These are phyloP conservation scores for Nakazawaea anatomiae DNA, from an alignment of 805 yeast species.

Conservation along the genomic window DNA sequence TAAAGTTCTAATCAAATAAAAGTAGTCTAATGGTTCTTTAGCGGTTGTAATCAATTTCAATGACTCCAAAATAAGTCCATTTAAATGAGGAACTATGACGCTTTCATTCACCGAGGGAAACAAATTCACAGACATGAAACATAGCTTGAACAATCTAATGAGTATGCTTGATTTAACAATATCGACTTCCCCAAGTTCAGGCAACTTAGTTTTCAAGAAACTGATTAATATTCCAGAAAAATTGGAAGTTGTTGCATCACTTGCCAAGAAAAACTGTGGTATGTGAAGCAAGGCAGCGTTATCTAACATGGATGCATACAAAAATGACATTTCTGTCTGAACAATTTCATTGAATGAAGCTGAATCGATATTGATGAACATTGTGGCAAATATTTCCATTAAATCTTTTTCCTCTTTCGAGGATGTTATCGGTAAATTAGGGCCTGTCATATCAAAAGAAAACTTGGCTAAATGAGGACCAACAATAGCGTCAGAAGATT, in stretches of 20 bases:
- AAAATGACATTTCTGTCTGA: conserved; percentile 68
- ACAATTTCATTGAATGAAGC: conserved; percentile 93
- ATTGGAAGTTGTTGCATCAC: conserved; percentile 90
- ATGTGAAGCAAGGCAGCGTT: conserved; percentile 85
- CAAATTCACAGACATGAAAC: conserved; percentile 92
- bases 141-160: conserved; percentile 80
- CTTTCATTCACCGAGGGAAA: conserved; percentile 85
- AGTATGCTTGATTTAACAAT: conserved; percentile 72
- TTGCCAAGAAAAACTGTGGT: conserved; percentile 90
- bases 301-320: conserved; percentile 72
- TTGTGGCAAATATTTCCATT: conserved; percentile 92
- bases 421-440: conserved; percentile 78
- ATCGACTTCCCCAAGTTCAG: conserved; percentile 76
- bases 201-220: conserved; percentile 67
- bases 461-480: conserved; percentile 26
- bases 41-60: conserved; percentile 76
- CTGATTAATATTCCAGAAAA: conserved; percentile 79
- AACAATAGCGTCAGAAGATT: conserved; percentile 44
- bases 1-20: conserved; percentile 78
- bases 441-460: conserved; percentile 65
- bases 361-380: conserved; percentile 90
- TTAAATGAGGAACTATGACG: conserved; percentile 83
- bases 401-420: conserved; percentile 91
- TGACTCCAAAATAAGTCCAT: conserved; percentile 75
- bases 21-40: conserved; percentile 86